phyloP scores from a whole-genome alignment of 176 grass and related monocot species.

The Triticum turgidum region DNA sequence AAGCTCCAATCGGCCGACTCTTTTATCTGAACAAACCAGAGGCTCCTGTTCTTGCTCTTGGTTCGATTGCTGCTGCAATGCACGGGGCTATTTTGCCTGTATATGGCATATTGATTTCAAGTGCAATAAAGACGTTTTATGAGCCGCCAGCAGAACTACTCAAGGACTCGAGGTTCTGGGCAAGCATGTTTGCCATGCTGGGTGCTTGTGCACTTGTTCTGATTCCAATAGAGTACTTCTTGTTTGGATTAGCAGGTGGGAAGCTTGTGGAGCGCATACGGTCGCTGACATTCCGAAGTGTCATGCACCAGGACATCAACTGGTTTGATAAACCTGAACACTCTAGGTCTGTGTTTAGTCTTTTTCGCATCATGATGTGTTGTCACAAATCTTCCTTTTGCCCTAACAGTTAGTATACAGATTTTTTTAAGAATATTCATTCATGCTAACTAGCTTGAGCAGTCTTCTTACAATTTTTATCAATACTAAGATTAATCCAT shows the following conservation, averaged over 20 bases:
- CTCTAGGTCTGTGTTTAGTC: slow-evolving; percentile 49
- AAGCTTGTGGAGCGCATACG: slow-evolving; percentile 78
- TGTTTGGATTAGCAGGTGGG: slow-evolving; percentile 75
- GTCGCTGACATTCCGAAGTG: slow-evolving; percentile 52
- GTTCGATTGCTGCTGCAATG: slow-evolving; percentile 49
- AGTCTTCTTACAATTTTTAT: background rate
- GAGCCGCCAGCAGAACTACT: slow-evolving; percentile 53
- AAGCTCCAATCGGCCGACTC: slow-evolving; percentile 51
- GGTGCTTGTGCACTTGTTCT: slow-evolving; percentile 34
- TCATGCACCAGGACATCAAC: slow-evolving; percentile 75
- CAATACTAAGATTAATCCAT: background rate
- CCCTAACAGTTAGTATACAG: background rate
- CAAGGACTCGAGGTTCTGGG: slow-evolving; percentile 78
- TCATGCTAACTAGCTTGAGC: background rate
- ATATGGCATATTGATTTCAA: slow-evolving; percentile 71
- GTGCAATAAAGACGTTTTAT: slow-evolving; percentile 71
- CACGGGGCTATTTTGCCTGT: slow-evolving; percentile 62
- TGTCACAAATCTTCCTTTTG: background rate
- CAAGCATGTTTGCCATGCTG: slow-evolving; percentile 62
- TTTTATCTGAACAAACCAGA: slow-evolving; percentile 82
- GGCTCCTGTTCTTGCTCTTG: slow-evolving; percentile 51
- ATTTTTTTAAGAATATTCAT: background rate
- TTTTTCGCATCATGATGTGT: background rate
- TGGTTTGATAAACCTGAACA: slow-evolving; percentile 90
- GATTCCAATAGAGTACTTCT: slow-evolving; percentile 59